phyloP scores from a whole-genome alignment of 2,329 filamentous ascomycete genomes.

The Colletotrichum truncatum region DNA sequence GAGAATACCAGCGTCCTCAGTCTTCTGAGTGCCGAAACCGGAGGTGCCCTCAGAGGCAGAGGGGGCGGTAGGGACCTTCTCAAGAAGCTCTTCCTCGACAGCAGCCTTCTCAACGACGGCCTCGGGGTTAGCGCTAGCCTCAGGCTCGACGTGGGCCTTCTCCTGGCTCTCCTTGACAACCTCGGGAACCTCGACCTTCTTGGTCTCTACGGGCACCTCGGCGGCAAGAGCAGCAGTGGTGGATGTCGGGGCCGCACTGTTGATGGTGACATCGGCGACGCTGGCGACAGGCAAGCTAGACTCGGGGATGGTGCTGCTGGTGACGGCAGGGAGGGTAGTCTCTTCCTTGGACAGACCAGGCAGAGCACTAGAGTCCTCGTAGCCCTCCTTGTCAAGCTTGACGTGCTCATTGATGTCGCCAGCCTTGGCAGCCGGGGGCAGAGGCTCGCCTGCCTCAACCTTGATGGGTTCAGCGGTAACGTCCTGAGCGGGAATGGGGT shows the following conservation, averaged over 20 bases:
- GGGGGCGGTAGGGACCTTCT: slow-evolving; percentile 69
- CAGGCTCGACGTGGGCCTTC: slow-evolving; percentile 70
- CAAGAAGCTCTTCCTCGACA: slow-evolving; percentile 76
- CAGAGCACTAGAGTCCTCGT: slow-evolving; percentile 79
- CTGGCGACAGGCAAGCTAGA: slow-evolving; percentile 76
- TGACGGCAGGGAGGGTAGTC: slow-evolving; percentile 58
- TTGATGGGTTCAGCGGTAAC: slow-evolving; percentile 81
- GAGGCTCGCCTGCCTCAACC: slow-evolving; percentile 81
- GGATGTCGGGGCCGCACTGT: slow-evolving; percentile 61
- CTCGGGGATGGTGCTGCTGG: slow-evolving; percentile 79
- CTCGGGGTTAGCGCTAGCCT: slow-evolving; percentile 71
- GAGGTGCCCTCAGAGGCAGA: slow-evolving; percentile 66
- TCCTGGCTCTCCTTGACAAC: slow-evolving; percentile 78
- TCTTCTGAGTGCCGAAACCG: slow-evolving; percentile 62
- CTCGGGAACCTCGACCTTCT: slow-evolving; percentile 62
- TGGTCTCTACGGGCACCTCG: slow-evolving; percentile 71
- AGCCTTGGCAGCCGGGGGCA: slow-evolving; percentile 75
- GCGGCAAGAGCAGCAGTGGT: slow-evolving; percentile 77
- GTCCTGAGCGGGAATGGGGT: slow-evolving; percentile 69
- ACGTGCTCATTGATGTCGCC: slow-evolving; percentile 78
- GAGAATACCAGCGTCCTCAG: slow-evolving; percentile 54
- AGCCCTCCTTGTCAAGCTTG: slow-evolving; percentile 83
- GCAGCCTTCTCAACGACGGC: slow-evolving; percentile 77
- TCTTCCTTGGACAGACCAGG: slow-evolving; percentile 55
- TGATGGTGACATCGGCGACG: slow-evolving; percentile 55